Conservation (phyloP, 768 basidiomycete genomes). For the Pisolithus tinctorius region DNA sequence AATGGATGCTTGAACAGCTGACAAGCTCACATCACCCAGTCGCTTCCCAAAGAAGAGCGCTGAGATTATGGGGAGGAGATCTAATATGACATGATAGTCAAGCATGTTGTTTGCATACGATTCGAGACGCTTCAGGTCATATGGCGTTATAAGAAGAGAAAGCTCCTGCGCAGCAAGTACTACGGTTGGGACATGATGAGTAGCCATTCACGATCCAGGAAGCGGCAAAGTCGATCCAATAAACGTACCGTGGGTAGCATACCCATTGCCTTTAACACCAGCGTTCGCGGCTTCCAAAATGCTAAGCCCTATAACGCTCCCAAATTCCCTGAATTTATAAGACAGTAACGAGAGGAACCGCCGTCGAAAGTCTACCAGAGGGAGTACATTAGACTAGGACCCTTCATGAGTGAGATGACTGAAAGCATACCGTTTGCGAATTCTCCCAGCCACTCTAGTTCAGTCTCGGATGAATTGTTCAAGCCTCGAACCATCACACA, state of each 20-base stretch:
- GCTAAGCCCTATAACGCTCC: slow-evolving; percentile 79
- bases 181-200: slow-evolving; percentile 27
- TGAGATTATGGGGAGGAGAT: slow-evolving; percentile 78
- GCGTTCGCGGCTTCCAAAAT: slow-evolving; percentile 79
- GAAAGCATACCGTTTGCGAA: slow-evolving; percentile 67
- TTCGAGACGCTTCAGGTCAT: slow-evolving; percentile 92
- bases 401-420: neutral
- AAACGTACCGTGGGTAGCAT: slow-evolving; percentile 32
- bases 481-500: slow-evolving; percentile 92
- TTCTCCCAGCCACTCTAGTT: slow-evolving; percentile 79
- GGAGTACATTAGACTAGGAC: neutral
- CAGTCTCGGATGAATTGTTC: slow-evolving; percentile 54
- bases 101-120: slow-evolving; percentile 95
- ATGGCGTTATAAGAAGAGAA: slow-evolving; percentile 69
- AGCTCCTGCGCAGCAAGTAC: slow-evolving; percentile 37
- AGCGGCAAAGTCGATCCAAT: neutral
- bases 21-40: slow-evolving; percentile 58
- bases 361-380: slow-evolving; percentile 74
- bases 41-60: slow-evolving; percentile 80
- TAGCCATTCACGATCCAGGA: no score
- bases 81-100: slow-evolving; percentile 94
- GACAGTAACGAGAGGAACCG: slow-evolving; percentile 87
- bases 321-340: slow-evolving; percentile 93
- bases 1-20: slow-evolving; percentile 88
- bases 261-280: slow-evolving; percentile 44